These are phyloP conservation scores for Karstenula rhodostoma DNA, from an alignment of 2,329 filamentous ascomycete genomes.

Conservation along the genomic window DNA sequence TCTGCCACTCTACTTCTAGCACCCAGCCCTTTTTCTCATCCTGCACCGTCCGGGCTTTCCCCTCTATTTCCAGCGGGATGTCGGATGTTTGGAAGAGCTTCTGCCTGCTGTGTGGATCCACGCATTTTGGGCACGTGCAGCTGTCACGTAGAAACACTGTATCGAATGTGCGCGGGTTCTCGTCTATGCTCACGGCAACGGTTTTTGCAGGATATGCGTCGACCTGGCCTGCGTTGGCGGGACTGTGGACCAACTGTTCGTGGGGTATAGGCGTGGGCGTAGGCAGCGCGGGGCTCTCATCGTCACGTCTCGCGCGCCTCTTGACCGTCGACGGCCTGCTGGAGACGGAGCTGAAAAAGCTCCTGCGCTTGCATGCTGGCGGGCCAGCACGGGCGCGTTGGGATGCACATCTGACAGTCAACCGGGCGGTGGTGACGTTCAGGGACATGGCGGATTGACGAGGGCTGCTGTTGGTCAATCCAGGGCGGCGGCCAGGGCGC, in stretches of 20 bases:
- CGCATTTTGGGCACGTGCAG: conserved; percentile 65
- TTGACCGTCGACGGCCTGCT: not conserved
- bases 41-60: conserved; percentile 42
- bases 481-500: conserved; percentile 19
- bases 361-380: conserved; percentile 1
- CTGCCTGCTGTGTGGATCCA: conserved; percentile 67
- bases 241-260: conserved; percentile 24
- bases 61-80: conserved; percentile 59
- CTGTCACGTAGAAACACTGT: conserved; percentile 62
- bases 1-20: conserved; percentile 68
- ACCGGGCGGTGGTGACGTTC: conserved; percentile 34
- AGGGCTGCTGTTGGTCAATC: conserved; percentile 19
- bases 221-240: conserved; percentile 25
- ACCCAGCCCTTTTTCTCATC: conserved; percentile 52
- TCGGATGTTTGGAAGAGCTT: conserved; percentile 72
- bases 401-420: conserved; percentile 17
- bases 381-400: conserved; percentile 17
- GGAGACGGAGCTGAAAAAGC: conserved; percentile 14
- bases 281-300: conserved; percentile 13
- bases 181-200: conserved; percentile 44
- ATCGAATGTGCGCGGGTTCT: conserved; percentile 40
- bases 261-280: conserved; percentile 14
- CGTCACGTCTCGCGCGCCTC: conserved; percentile 12
- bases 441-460: conserved; percentile 35
- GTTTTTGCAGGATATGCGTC: conserved; percentile 39